Conservation (phyloP, 2,329 filamentous ascomycete genomes). For the Fonsecaea erecta region DNA sequence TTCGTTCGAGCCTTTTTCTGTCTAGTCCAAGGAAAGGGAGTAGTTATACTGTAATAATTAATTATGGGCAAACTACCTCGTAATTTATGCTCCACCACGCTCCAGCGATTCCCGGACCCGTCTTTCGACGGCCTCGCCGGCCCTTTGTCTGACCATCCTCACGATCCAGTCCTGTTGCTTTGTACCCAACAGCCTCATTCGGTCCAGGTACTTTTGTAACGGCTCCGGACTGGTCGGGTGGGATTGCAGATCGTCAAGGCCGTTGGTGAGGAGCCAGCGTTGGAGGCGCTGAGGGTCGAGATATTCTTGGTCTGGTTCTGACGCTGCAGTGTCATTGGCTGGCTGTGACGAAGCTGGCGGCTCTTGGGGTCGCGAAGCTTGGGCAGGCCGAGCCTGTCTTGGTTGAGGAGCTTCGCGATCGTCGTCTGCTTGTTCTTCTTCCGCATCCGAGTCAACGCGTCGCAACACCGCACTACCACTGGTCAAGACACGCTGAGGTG, state of each 20-base stretch:
- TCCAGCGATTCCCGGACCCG: slow-evolving; percentile 18
- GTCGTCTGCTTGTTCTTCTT: slow-evolving; percentile 17
- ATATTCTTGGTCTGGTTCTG: slow-evolving; percentile 22
- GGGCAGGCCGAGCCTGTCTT: not conserved
- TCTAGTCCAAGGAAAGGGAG: too few relatives aligned
- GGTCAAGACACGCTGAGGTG: not conserved
- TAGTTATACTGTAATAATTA: too few relatives aligned
- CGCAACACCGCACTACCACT: slow-evolving; percentile 24
- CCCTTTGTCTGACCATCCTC: slow-evolving; percentile 35
- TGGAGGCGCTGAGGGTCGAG: slow-evolving; percentile 37
- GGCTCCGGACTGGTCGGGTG: slow-evolving; percentile 16
- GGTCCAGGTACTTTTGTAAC: slow-evolving; percentile 27
- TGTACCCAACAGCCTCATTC: slow-evolving; percentile 30
- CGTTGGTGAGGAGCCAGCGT: slow-evolving; percentile 37
- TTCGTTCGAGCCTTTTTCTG: too few relatives aligned
- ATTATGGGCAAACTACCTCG: too few relatives aligned
- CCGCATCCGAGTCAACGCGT: slow-evolving; percentile 34
- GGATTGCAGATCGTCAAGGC: slow-evolving; percentile 33
- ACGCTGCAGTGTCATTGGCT: not conserved
- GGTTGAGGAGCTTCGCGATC: not conserved
- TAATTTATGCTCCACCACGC: not conserved
- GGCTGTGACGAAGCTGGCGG: not conserved
- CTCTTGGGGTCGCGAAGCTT: not conserved
- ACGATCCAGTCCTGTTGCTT: slow-evolving; percentile 37
- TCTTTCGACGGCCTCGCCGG: slow-evolving; percentile 27